Conservation (phyloP, 306 rosid genomes). For the Acmispon strigosus region DNA sequence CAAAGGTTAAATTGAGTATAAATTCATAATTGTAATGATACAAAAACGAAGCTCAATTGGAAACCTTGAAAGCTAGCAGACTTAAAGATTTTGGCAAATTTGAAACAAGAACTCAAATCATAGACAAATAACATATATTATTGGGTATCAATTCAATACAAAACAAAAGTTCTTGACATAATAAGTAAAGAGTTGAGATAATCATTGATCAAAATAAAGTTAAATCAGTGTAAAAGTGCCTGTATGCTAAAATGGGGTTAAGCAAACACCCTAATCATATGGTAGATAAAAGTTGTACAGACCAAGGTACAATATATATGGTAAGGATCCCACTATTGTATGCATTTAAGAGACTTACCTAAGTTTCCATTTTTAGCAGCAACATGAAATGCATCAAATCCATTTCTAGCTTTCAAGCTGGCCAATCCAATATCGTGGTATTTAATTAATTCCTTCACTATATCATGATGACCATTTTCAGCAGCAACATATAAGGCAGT, state of each 20-base stretch:
- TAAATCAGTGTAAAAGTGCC: neutral
- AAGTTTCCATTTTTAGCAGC: conserved; percentile 75
- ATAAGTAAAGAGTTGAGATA: neutral
- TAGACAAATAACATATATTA: neutral
- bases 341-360: conserved; percentile 35
- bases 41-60: neutral
- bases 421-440: conserved; percentile 47
- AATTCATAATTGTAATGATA: neutral
- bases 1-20: neutral
- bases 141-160: neutral
- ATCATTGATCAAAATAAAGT: conserved; percentile 14
- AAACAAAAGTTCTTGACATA: neutral
- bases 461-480: conserved; percentile 45
- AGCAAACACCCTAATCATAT: neutral
- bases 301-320: neutral
- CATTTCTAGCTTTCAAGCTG: conserved; percentile 56
- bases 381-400: conserved; percentile 68
- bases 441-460: conserved; percentile 49
- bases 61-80: neutral
- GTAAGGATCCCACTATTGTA: neutral
- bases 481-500: conserved; percentile 63
- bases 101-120: neutral
- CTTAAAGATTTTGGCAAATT: neutral
- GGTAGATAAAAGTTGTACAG: neutral
- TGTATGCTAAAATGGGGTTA: neutral